These are phyloP conservation scores for Mycena galericulata DNA, from an alignment of 768 basidiomycete species.

Conservation along the genomic window DNA sequence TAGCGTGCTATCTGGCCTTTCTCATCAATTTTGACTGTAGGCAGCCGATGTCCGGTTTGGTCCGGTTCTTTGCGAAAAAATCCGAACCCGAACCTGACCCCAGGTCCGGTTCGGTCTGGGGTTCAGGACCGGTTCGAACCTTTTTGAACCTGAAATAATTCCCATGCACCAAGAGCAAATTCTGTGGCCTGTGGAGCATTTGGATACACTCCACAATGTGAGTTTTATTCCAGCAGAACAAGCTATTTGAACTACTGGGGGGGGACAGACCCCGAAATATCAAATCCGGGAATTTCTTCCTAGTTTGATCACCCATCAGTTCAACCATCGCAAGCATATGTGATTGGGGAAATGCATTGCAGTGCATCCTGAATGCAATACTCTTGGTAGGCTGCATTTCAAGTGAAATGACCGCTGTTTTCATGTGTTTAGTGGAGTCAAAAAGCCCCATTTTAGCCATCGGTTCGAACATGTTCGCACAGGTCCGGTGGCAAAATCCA, in stretches of 20 bases:
- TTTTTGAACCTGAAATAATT: conserved; percentile 2
- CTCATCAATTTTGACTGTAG: no score
- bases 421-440: no score
- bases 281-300: background rate
- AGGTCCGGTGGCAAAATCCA: no score
- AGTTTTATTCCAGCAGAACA: background rate
- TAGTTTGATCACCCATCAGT: background rate
- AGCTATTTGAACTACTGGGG: background rate
- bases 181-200: background rate
- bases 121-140: conserved; percentile 4
- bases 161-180: background rate
- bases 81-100: background rate
- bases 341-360: no score
- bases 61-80: no score
- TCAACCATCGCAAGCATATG: background rate
- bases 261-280: background rate
- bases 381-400: no score
- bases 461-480: no score
- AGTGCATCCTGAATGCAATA: no score
- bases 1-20: no score
- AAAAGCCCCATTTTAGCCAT: no score
- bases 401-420: no score
- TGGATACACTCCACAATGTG: background rate
- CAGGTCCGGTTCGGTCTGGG: conserved; percentile 6
- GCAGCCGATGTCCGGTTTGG: no score